Evolutionary conservation across 2,329 filamentous ascomycete genomes (phyloP), one percentile per base, ranked within the genome.

Genomic region (Celoporthe dispersa): DNA sequence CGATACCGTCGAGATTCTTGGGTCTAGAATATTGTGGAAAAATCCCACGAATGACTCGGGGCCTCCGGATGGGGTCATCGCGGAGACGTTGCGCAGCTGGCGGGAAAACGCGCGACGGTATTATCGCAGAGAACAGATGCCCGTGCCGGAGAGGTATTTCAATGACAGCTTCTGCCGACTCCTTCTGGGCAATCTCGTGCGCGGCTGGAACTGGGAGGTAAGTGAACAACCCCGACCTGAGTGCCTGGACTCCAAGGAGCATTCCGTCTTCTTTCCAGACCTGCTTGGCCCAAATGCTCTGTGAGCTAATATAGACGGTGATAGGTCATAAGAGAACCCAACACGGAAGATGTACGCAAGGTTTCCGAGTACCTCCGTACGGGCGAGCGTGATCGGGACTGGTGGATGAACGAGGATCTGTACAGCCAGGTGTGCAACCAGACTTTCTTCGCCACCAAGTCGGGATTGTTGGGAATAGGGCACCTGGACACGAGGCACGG

Each of bases 381-480:
- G 22, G 64, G 35, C n/a, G 2, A 19, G 4, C 51, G 64, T 19
- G n/a, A 33, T 33, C 35, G 28, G 2, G 16, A 8, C 7, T 61
- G 53, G 53, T 60, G 16, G 25, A 59, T 12, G 51, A 59, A 41
- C 22, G 9, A 44, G 53, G 37, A 19, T 12, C 28, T 61, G 35
- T 61, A 39, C 8, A 41, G 39, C 9, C 55, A 66, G 19, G 53
- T 60, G 14, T 59, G n/a, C 22, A 67, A 61, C 31, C 39, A 67
- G n/a, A 51, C 55, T 9, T 67, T 67, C 39, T 61, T 67, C 12
- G 39, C 61, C 37, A 67, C 65, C 1, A 51, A 44, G 22, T 7
- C 22, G 11, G 65, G 65, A 12, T 12, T 61, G 19, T 48, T 61
- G 55, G 65, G 65, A 3, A 19, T 67, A 28, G 65, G 65, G n/a